Percentiles rank a stretch among this genome's conserved stretches.
Evolutionary conservation across 2,329 filamentous ascomycete species (phyloP).

Genomic region (Thielaviopsis euricoi): DNA sequence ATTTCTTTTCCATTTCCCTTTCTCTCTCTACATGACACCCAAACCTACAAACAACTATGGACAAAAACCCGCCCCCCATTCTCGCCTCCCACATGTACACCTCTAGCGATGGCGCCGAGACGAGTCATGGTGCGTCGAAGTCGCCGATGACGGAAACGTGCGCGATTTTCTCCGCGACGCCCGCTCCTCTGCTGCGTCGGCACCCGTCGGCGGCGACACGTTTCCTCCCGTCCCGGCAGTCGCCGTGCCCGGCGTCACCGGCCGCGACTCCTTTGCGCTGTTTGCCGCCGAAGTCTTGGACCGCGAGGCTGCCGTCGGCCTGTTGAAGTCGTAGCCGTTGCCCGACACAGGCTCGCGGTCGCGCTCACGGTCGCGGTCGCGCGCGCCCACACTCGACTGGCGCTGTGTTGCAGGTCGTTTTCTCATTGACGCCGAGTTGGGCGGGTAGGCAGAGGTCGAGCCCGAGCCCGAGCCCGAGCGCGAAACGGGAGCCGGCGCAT

Average conservation of each 20-base stretch:
- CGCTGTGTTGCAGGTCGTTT: slow-evolving; percentile 2
- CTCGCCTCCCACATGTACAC: not conserved
- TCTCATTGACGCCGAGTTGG: slow-evolving; percentile 6
- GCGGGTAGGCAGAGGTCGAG: slow-evolving; percentile 2
- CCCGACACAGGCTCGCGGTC: slow-evolving; percentile 1
- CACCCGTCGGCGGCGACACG: slow-evolving; percentile 2
- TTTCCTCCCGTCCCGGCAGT: not conserved
- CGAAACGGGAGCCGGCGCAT: not conserved
- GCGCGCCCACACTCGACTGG: slow-evolving; percentile 9
- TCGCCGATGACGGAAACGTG: not conserved
- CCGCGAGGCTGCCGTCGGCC: slow-evolving; percentile 1
- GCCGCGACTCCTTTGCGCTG: not conserved
- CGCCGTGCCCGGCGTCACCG: slow-evolving; percentile 4
- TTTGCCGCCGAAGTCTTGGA: slow-evolving; percentile 3
- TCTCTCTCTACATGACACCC: not conserved
- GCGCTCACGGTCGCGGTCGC: slow-evolving; percentile 9
- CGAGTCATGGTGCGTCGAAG: slow-evolving; percentile 4
- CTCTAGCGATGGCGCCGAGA: slow-evolving; percentile 9
- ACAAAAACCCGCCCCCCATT: not conserved
- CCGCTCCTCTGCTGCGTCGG: slow-evolving; percentile 3
- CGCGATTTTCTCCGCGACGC: slow-evolving; percentile 3
- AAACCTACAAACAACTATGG: not conserved
- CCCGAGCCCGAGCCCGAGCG: not conserved
- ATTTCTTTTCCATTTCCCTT: not conserved
- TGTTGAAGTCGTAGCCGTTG: not conserved